A percentile compares a stretch with the other conserved stretches of the same genome.
phyloP scores from a whole-genome alignment of 75 land plant genomes.

The Picea glauca region DNA sequence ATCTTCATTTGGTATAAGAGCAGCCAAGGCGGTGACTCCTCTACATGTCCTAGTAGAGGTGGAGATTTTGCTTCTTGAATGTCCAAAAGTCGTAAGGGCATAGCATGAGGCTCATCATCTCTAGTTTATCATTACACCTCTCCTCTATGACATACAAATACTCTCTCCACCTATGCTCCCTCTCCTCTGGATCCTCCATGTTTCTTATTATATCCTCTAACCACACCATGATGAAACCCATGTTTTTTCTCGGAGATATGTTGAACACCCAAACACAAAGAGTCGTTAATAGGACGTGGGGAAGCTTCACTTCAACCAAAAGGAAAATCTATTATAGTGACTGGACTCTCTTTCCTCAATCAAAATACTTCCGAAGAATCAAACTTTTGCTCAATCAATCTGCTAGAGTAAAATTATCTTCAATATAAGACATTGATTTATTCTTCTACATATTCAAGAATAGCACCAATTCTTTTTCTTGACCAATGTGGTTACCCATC shows the following conservation, averaged over 20 bases:
- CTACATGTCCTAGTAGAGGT: slow-evolving; percentile 64
- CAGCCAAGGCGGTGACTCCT: slow-evolving; percentile 77
- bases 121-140: slow-evolving; percentile 58
- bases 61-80: slow-evolving; percentile 67
- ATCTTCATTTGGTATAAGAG: neutral
- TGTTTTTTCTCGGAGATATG: slow-evolving; percentile 9
- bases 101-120: slow-evolving; percentile 63
- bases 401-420: no score
- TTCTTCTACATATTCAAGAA: no score
- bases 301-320: no score
- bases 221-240: slow-evolving; percentile 94
- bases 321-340: no score
- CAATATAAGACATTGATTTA: no score
- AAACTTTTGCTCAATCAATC: no score
- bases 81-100: slow-evolving; percentile 96
- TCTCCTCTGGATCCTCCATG: slow-evolving; percentile 92
- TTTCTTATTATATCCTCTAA: slow-evolving; percentile 72
- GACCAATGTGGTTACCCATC: no score
- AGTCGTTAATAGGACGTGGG: no score
- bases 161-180: slow-evolving; percentile 69
- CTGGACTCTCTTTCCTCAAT: no score
- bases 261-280: no score
- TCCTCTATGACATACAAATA: slow-evolving; percentile 61
- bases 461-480: no score
- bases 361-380: no score